Percentiles rank a stretch among this genome's conserved stretches.
Conservation (phyloP, 1,284 basidiomycete species). For the Naganishia albida region DNA sequence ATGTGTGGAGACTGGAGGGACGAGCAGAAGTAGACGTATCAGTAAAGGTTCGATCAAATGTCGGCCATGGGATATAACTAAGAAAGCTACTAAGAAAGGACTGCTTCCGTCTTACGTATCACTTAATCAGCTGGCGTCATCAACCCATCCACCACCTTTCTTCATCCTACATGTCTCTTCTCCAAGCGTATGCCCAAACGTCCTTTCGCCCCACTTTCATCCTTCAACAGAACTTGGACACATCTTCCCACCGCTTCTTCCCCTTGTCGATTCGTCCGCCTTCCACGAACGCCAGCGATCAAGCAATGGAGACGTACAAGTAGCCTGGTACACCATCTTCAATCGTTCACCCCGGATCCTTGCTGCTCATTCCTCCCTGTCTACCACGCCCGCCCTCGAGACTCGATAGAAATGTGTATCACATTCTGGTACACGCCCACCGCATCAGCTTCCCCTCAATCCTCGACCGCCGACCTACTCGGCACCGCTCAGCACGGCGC, state of each 20-base stretch:
- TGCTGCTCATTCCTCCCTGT: too few species aligned
- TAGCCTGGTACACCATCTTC: too few species aligned
- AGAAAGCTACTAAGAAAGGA: too few species aligned
- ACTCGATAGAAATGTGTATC: constrained; percentile 12
- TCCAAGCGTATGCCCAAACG: background rate
- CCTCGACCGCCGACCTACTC: too few species aligned
- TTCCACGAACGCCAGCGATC: too few species aligned
- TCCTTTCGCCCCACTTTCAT: background rate
- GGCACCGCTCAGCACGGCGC: background rate
- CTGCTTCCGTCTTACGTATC: background rate
- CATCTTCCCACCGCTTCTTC: background rate
- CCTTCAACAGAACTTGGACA: background rate
- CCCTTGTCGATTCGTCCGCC: too few species aligned
- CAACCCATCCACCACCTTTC: background rate
- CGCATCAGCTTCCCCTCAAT: background rate
- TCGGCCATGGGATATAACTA: too few species aligned
- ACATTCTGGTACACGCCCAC: constrained; percentile 23
- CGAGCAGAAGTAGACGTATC: too few species aligned
- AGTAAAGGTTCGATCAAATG: background rate
- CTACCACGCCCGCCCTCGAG: background rate
- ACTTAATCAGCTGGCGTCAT: background rate
- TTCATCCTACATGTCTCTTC: background rate
- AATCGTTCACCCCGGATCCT: too few species aligned
- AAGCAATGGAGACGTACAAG: too few species aligned
- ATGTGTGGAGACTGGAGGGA: background rate